Evolutionary conservation across 306 rosid species (phyloP).

Genomic region (Trifolium pratense): DNA sequence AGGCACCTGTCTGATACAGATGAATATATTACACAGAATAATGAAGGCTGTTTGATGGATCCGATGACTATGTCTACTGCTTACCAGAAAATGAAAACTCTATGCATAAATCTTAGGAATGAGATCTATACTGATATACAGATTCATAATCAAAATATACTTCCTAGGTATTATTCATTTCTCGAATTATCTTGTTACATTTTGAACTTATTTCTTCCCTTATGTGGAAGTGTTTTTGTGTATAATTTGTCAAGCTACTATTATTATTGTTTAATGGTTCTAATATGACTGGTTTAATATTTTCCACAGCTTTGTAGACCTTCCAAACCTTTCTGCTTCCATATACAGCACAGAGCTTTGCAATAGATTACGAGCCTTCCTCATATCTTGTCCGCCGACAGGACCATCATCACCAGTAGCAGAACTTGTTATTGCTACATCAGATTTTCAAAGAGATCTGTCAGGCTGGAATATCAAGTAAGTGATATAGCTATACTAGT

Average conservation of each 20-base stretch:
- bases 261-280: constrained; percentile 30
- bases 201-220: background rate
- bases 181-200: constrained; percentile 6
- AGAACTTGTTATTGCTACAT: constrained; percentile 87
- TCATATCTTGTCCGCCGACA: constrained; percentile 89
- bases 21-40: constrained; percentile 73
- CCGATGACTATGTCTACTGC: constrained; percentile 63
- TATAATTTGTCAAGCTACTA: constrained; percentile 23
- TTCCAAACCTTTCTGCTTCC: constrained; percentile 90
- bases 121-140: constrained; percentile 86
- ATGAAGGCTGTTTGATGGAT: constrained; percentile 74
- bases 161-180: constrained; percentile 76
- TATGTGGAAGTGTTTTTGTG: no score
- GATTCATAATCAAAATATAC: constrained; percentile 89
- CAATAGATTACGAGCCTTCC: constrained; percentile 83
- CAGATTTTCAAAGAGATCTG: constrained; percentile 94
- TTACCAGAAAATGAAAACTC: constrained; percentile 84
- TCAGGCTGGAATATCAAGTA: constrained; percentile 77
- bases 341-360: constrained; percentile 94
- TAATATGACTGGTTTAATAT: constrained; percentile 37
- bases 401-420: constrained; percentile 91
- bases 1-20: constrained; percentile 90
- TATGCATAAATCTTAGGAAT: constrained; percentile 73
- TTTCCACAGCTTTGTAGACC: constrained; percentile 83
- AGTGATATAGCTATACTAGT: constrained; percentile 29